Conservation (phyloP, 495 filamentous ascomycete species). For the Aspergillus taichungensis region DNA sequence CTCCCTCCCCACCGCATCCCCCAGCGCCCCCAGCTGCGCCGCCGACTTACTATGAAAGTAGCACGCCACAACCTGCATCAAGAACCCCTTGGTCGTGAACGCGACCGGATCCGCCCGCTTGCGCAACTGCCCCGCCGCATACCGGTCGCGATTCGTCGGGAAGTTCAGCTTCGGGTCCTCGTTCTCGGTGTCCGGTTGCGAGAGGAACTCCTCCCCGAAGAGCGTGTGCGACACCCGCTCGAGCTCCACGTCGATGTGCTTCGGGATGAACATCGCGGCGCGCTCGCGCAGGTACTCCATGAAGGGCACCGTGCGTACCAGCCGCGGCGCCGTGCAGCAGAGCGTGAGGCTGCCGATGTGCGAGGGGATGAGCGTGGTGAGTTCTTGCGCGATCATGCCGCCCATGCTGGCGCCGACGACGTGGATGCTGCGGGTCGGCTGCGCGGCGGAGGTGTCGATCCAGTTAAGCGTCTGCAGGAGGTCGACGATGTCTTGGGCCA, state of each 20-base stretch:
- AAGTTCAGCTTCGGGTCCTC: constrained; percentile 42
- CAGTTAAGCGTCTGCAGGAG: constrained; percentile 53
- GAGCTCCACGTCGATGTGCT: constrained; percentile 50
- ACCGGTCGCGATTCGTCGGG: constrained; percentile 67
- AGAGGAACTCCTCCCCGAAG: constrained; percentile 54
- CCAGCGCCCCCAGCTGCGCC: constrained; percentile 53
- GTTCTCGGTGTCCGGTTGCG: constrained; percentile 48
- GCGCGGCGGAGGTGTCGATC: constrained; percentile 46
- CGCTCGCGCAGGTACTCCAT: constrained; percentile 60
- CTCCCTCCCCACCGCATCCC: constrained; percentile 56
- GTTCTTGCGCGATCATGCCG: constrained; percentile 85
- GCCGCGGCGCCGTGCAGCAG: constrained; percentile 56
- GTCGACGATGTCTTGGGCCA: constrained; percentile 52
- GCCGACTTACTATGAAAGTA: constrained; percentile 68
- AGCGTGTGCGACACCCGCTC: constrained; percentile 45
- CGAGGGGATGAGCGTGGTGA: constrained; percentile 53
- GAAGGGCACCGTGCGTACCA: constrained; percentile 55
- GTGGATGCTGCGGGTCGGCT: constrained; percentile 52
- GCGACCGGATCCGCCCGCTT: constrained; percentile 48
- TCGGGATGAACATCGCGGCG: constrained; percentile 55
- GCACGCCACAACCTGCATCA: constrained; percentile 69
- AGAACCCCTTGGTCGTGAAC: constrained; percentile 57
- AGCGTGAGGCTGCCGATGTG: constrained; percentile 58
- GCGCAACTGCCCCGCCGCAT: constrained; percentile 62
- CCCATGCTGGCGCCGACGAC: constrained; percentile 69